Percentiles rank a stretch among this genome's conserved stretches.
These are phyloP conservation scores for Scheffersomyces spartinae DNA, from an alignment of 805 yeast genomes.

Conservation along the genomic window DNA sequence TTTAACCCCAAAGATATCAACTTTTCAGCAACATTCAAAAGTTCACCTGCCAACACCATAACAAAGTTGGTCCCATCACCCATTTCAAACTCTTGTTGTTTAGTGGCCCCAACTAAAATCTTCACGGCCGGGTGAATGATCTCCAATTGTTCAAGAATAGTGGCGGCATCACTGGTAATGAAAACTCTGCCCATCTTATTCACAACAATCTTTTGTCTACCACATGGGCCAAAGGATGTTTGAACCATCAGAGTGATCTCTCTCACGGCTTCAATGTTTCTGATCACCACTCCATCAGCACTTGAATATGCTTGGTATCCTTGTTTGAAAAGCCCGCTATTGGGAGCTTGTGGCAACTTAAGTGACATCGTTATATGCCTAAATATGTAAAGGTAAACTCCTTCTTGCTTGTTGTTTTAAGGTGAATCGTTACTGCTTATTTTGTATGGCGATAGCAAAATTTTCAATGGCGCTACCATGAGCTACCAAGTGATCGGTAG, in stretches of 20 bases:
- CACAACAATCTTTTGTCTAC: constrained; percentile 91
- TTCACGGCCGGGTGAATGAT: constrained; percentile 97
- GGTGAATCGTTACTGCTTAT: no score
- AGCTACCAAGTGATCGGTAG: no score
- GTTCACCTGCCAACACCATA: constrained; percentile 84
- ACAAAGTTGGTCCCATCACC: constrained; percentile 95
- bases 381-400: no score
- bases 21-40: constrained; percentile 78
- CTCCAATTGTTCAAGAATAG: constrained; percentile 86
- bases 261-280: constrained; percentile 89
- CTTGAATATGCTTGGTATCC: constrained; percentile 82
- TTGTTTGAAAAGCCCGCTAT: constrained; percentile 87
- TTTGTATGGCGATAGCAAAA: no score
- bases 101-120: constrained; percentile 88
- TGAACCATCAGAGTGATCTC: constrained; percentile 87
- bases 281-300: constrained; percentile 88
- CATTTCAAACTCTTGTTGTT: constrained; percentile 95
- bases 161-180: constrained; percentile 95
- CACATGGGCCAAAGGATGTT: constrained; percentile 96
- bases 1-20: constrained; percentile 75
- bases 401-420: no score
- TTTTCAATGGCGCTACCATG: no score
- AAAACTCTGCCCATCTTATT: constrained; percentile 78
- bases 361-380: constrained; percentile 82
- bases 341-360: constrained; percentile 86